Conservation (phyloP, 495 filamentous ascomycete species). For the Daldinia loculata region DNA sequence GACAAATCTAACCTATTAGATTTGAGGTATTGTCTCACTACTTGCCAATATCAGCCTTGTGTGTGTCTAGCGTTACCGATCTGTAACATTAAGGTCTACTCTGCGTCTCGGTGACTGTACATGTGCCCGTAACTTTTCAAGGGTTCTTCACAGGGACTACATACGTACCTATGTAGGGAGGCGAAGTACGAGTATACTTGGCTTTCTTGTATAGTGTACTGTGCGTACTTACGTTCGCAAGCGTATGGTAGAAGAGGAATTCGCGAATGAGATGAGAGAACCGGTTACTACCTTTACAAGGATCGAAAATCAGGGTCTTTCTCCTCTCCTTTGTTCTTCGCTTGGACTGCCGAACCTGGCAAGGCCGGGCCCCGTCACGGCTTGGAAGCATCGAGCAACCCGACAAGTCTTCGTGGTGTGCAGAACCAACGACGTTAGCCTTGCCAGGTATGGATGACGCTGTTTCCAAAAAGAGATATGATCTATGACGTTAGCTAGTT, state of each 20-base stretch:
- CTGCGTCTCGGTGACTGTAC: slow-evolving; percentile 6
- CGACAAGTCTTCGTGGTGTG: slow-evolving; percentile 38
- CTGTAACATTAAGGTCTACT: slow-evolving; percentile 18
- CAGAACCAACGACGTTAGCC: slow-evolving; percentile 30
- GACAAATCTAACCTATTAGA: background rate
- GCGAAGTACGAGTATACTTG: background rate
- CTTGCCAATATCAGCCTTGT: slow-evolving; percentile 37
- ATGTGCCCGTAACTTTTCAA: slow-evolving; percentile 8
- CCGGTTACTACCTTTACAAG: slow-evolving; percentile 18
- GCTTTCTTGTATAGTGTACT: background rate
- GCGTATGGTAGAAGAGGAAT: slow-evolving; percentile 5
- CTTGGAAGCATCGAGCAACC: slow-evolving; percentile 27
- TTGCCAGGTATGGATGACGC: slow-evolving; percentile 36
- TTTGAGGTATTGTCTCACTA: background rate
- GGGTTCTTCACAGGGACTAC: slow-evolving; percentile 26
- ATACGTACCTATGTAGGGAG: slow-evolving; percentile 7
- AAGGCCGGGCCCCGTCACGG: slow-evolving; percentile 21
- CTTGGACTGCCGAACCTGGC: slow-evolving; percentile 24
- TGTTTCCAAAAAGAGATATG: slow-evolving; percentile 28
- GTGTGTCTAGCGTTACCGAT: slow-evolving; percentile 27
- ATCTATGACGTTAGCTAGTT: slow-evolving; percentile 33
- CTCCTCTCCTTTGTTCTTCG: slow-evolving; percentile 14
- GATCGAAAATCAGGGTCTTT: slow-evolving; percentile 34
- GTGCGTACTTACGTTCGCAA: slow-evolving; percentile 11
- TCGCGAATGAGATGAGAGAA: slow-evolving; percentile 25